These are phyloP conservation scores for Fusarium tuaranense DNA, from an alignment of 2,329 filamentous ascomycete species.

Conservation along the genomic window DNA sequence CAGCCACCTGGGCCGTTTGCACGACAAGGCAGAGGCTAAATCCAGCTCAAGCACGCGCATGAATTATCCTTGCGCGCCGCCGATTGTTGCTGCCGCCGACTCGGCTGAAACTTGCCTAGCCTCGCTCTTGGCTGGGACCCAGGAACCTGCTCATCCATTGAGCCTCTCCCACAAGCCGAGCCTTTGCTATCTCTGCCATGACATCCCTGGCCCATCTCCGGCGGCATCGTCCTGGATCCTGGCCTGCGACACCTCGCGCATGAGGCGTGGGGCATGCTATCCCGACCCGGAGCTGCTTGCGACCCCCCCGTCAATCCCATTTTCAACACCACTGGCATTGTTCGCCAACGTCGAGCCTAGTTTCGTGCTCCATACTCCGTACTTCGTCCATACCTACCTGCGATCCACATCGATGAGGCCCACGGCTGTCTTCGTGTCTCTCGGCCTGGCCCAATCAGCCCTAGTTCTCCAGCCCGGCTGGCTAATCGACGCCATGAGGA, in stretches of 20 bases:
- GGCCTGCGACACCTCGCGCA: slow-evolving; percentile 36
- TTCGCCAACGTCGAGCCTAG: slow-evolving; percentile 27
- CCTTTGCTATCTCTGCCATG: neutral
- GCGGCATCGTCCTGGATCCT: slow-evolving; percentile 19
- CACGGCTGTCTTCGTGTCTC: slow-evolving; percentile 18
- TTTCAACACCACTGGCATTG: slow-evolving; percentile 32
- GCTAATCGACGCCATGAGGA: slow-evolving; percentile 15
- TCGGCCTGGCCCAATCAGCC: slow-evolving; percentile 9
- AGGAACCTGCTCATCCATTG: slow-evolving; percentile 11
- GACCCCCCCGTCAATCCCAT: slow-evolving; percentile 28
- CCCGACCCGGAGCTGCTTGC: slow-evolving; percentile 40
- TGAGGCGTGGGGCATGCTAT: slow-evolving; percentile 38
- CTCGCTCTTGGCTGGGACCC: slow-evolving; percentile 24
- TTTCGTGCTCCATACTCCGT: slow-evolving; percentile 17
- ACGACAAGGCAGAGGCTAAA: slow-evolving; percentile 29
- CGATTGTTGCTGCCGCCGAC: slow-evolving; percentile 22
- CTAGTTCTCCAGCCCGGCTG: neutral
- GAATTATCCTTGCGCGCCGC: slow-evolving; percentile 31
- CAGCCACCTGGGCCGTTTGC: slow-evolving; percentile 29
- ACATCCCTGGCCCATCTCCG: slow-evolving; percentile 23
- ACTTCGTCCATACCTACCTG: slow-evolving; percentile 12
- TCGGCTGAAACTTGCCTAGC: slow-evolving; percentile 37
- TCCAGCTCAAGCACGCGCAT: slow-evolving; percentile 39
- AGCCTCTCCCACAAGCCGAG: slow-evolving; percentile 27
- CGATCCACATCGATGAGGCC: slow-evolving; percentile 18